Base-by-base conservation (phyloP, 2,329 filamentous ascomycete species). In the Penicillium verrucosum region DNA sequence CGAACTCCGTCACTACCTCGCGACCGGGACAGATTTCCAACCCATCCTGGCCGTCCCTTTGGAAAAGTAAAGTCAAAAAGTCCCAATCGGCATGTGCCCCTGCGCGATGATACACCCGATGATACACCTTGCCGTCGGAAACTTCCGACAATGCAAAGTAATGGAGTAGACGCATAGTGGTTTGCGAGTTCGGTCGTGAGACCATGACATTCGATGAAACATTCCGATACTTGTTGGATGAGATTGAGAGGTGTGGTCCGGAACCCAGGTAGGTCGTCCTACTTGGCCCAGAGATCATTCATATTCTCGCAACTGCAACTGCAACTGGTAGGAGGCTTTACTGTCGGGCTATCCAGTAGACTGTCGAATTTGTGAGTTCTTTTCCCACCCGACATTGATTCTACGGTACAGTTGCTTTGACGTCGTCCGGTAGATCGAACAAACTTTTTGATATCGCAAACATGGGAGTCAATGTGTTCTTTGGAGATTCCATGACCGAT, bases 51-150 rank as follows among this genome's bases (percentile, higher is more conserved):
- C 83, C 84, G 0, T 79, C 75, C 3, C 80, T 79, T 65, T 88
- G 85, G 69, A 87, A 87, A 4, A 88, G 75, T 38, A 88, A 72
- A 0, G 85, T 87, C 23, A 87, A 61, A 56, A 86, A 80, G 57
- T 81, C 84, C 82, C 84, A 88, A 66, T 87, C 85, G 0, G 82
- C 81, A 66, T 88, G 85, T 11, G 84, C 82, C 18, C 85, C 85
- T 0, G 85, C 84, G 27, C 85, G 78, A 66, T 83, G 81, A 63
- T 81, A 85, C 0, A 76, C 76, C 64, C 85, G 78, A 66, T 83
- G 81, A 63, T 81, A 85, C 0, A 76, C 76, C 64, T 72, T 69
- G 48, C 69, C 61, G 16, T 73, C 62, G 41, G 74, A 64, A 70
- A 76, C 34, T 32, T 69, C 61, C 2, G 75, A 73, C 2, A 80